Conservation (phyloP, 805 yeast species). For the Candida ascalaphidarum region DNA sequence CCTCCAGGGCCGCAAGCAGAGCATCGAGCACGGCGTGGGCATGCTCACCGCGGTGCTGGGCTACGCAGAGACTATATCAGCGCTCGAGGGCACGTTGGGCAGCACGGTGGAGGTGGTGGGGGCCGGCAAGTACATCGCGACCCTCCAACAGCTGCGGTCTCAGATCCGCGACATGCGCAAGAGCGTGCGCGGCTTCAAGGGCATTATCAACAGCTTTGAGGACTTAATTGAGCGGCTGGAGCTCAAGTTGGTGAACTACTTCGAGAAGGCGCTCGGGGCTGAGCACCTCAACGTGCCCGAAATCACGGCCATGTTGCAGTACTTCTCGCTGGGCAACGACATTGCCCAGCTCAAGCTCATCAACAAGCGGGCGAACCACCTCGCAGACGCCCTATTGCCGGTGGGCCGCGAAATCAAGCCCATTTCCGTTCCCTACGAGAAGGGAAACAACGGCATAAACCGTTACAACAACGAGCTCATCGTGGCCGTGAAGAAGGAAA, state of each 20-base stretch:
- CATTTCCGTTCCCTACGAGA: constrained; percentile 42
- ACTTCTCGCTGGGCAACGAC: constrained; percentile 2
- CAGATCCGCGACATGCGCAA: constrained; percentile 36
- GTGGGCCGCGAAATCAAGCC: constrained; percentile 40
- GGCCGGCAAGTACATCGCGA: constrained; percentile 22
- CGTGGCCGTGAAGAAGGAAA: constrained; percentile 42
- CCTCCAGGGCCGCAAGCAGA: constrained; percentile 45
- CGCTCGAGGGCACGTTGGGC: constrained; percentile 27
- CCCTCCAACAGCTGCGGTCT: constrained; percentile 31
- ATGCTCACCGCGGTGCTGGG: constrained; percentile 43
- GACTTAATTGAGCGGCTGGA: constrained; percentile 52
- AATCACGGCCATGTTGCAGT: constrained; percentile 4
- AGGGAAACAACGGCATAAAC: constrained; percentile 52
- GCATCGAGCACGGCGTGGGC: constrained; percentile 49
- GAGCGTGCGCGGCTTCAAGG: constrained; percentile 49
- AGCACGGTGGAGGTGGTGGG: constrained; percentile 32
- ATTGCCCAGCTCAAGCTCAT: no score
- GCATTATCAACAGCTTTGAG: constrained; percentile 54
- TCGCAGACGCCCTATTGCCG: constrained; percentile 12
- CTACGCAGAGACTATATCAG: constrained; percentile 37
- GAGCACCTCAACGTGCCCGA: constrained; percentile 12
- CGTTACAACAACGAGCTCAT: constrained; percentile 45
- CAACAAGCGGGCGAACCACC: no score
- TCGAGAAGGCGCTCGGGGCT: constrained; percentile 29
- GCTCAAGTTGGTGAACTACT: constrained; percentile 40